Percentiles rank a stretch among this genome's conserved stretches.
These are phyloP conservation scores for Colletotrichum chrysophilum DNA, from an alignment of 2,329 filamentous ascomycete species.

Conservation along the genomic window DNA sequence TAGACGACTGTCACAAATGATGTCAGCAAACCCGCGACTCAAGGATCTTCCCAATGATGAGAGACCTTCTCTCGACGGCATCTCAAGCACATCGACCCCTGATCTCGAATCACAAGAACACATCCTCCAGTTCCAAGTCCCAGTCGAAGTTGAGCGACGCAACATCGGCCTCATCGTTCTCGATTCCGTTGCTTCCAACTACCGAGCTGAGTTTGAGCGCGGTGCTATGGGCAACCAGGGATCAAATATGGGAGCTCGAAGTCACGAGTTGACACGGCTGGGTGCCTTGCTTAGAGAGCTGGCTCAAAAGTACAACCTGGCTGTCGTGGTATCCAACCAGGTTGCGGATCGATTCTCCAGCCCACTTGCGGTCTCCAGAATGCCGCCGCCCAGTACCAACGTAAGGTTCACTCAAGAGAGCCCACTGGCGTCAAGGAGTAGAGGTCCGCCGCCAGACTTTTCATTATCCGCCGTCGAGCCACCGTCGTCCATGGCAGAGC, in stretches of 20 bases:
- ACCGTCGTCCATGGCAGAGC: conserved; percentile 43
- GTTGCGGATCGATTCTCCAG: conserved; percentile 82
- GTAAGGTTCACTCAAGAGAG: conserved; percentile 44
- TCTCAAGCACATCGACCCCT: conserved; percentile 82
- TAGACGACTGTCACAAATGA: conserved; percentile 79
- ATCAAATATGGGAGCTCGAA: conserved; percentile 75
- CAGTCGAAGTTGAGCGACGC: conserved; percentile 78
- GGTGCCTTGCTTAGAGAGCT: conserved; percentile 78
- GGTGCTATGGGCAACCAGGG: conserved; percentile 44
- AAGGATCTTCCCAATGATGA: conserved; percentile 29
- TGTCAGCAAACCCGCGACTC: conserved; percentile 70
- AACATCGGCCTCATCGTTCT: conserved; percentile 83
- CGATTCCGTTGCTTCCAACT: conserved; percentile 95
- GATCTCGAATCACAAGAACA: conserved; percentile 96
- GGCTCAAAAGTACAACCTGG: conserved; percentile 75
- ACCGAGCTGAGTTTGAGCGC: conserved; percentile 85
- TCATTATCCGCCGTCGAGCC: conserved; percentile 33
- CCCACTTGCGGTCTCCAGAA: conserved; percentile 24
- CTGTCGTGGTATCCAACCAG: conserved; percentile 93
- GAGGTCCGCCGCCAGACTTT: conserved; percentile 28
- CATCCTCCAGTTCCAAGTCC: conserved; percentile 90
- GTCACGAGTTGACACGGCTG: conserved; percentile 77
- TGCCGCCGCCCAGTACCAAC: conserved; percentile 22
- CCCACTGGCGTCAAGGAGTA: conserved; percentile 54
- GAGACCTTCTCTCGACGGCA: conserved; percentile 71